Base-by-base conservation (phyloP, 768 basidiomycete genomes). In the Mycena rosella region DNA sequence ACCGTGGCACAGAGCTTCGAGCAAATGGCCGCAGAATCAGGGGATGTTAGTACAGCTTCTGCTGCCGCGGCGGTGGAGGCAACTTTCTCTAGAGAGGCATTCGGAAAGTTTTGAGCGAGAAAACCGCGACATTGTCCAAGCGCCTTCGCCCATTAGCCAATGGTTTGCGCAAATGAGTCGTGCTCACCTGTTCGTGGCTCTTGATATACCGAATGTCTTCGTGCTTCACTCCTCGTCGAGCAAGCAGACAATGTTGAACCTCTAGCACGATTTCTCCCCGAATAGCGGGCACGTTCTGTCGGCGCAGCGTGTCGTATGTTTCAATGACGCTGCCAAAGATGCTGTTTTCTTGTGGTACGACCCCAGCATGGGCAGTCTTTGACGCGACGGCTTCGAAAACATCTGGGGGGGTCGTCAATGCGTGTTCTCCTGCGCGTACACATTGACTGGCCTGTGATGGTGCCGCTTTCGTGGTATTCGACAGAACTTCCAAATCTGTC, bases 261-360 rank as follows among this genome's bases (percentile, higher is more conserved):
- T 83, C 80, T 14, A 94, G 78, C 10, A 84, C 83, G 24, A 87
- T 81, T 72, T 88, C 88, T 17, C 91, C 92, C 60, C 85, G 80
- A 42, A 94, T 80, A 72, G 88, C 90, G 10, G 80, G 84, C 17
- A 76, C 75, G 44, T 78, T 72, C 10, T 85, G 81, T n/a, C 66
- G 69, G 27, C 90, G 88, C 52, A 94, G 78, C 36, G 80, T 68
- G 73, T 93, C 89, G 73, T 92, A 94, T 1, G 92, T 91, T 76
- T 95, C 93, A 24, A 87, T 78, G 9, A 95, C 93, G 20, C 80
- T 82, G 14, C 93, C 93, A 70, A 89, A 90, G 38, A 88, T 91
- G 18, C 88, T 88, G 72, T 95, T 95, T 77, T 95, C 93, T 76
- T 92, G 91, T 24, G 93, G 93, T 30, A 94, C 82, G n/a, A 95